phyloP scores from a whole-genome alignment of 2,329 filamentous ascomycete genomes.

The Aspergillus calidoustus region DNA sequence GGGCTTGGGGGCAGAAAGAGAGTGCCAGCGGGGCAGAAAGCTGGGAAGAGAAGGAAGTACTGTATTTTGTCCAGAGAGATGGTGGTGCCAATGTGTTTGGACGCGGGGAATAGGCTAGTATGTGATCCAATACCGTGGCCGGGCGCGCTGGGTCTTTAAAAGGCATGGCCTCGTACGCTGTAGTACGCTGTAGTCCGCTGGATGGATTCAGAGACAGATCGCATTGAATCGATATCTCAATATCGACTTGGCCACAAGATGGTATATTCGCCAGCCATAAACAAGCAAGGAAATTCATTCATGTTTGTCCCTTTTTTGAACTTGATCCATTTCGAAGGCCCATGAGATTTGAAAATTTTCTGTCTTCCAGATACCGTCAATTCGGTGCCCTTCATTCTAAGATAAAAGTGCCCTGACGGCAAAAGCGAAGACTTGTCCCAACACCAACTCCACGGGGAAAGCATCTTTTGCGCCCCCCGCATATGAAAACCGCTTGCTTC shows the following conservation, averaged over 20 bases:
- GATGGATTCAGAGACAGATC: slow-evolving; percentile 36
- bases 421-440: slow-evolving; percentile 38
- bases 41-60: slow-evolving; percentile 67
- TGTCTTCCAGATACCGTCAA: slow-evolving; percentile 31
- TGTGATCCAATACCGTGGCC: background rate
- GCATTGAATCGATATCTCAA: slow-evolving; percentile 37
- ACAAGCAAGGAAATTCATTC: slow-evolving; percentile 47
- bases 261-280: slow-evolving; percentile 46
- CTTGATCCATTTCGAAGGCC: slow-evolving; percentile 36
- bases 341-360: slow-evolving; percentile 32
- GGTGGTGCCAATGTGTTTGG: slow-evolving; percentile 83
- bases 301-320: slow-evolving; percentile 39
- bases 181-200: slow-evolving; percentile 13
- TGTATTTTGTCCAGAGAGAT: slow-evolving; percentile 82
- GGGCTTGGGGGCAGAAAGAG: slow-evolving; percentile 41
- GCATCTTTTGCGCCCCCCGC: slow-evolving; percentile 38
- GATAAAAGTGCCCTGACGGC: slow-evolving; percentile 35
- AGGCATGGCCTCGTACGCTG: slow-evolving; percentile 11
- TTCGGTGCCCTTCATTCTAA: slow-evolving; percentile 30
- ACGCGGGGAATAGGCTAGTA: slow-evolving; percentile 64
- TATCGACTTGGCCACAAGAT: slow-evolving; percentile 42
- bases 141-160: background rate
- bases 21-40: slow-evolving; percentile 32
- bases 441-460: slow-evolving; percentile 43
- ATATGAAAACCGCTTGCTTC: slow-evolving; percentile 38